Evolutionary conservation across 1,139 yeast species (phyloP).

Genomic region (Pichia sp.): DNA sequence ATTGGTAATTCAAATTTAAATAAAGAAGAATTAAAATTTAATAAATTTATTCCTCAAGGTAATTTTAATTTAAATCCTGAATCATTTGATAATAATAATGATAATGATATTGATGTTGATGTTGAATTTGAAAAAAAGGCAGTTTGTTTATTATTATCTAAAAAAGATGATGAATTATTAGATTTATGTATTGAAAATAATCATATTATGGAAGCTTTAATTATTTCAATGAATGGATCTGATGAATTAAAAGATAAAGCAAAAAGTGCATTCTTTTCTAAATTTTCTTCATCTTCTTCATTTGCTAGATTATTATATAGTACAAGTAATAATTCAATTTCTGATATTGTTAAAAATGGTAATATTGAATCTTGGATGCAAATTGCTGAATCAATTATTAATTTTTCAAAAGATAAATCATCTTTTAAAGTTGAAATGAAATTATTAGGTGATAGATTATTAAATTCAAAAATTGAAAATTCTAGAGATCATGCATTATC

Average conservation of each 20-base stretch:
- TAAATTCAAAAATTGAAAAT: slow-evolving; percentile 32
- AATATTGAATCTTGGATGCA: slow-evolving; percentile 77
- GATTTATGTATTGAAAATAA: slow-evolving; percentile 58
- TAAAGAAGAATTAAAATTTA: too few relatives aligned
- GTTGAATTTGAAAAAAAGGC: slow-evolving; percentile 39
- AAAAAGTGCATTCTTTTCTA: slow-evolving; percentile 60
- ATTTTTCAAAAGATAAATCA: slow-evolving; percentile 44
- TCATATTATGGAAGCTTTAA: slow-evolving; percentile 69
- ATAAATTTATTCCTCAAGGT: slow-evolving; percentile 39
- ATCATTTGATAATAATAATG: too few relatives aligned
- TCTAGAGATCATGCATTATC: slow-evolving; percentile 66
- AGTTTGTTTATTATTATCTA: slow-evolving; percentile 52
- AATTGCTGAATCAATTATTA: slow-evolving; percentile 62
- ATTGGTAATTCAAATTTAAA: slow-evolving; percentile 28
- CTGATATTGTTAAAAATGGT: slow-evolving; percentile 73
- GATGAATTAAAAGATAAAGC: slow-evolving; percentile 60
- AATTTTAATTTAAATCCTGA: slow-evolving; percentile 31
- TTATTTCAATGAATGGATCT: slow-evolving; percentile 71
- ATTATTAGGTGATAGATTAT: slow-evolving; percentile 68
- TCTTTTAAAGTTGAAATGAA: slow-evolving; percentile 51
- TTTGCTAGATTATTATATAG: slow-evolving; percentile 71
- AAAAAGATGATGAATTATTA: slow-evolving; percentile 65
- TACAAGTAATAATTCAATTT: slow-evolving; percentile 51
- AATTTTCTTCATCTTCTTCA: slow-evolving; percentile 45
- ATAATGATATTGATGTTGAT: slow-evolving; percentile 9